phyloP scores from a whole-genome alignment of 2,329 filamentous ascomycete genomes.

The Colletotrichum falcatum region DNA sequence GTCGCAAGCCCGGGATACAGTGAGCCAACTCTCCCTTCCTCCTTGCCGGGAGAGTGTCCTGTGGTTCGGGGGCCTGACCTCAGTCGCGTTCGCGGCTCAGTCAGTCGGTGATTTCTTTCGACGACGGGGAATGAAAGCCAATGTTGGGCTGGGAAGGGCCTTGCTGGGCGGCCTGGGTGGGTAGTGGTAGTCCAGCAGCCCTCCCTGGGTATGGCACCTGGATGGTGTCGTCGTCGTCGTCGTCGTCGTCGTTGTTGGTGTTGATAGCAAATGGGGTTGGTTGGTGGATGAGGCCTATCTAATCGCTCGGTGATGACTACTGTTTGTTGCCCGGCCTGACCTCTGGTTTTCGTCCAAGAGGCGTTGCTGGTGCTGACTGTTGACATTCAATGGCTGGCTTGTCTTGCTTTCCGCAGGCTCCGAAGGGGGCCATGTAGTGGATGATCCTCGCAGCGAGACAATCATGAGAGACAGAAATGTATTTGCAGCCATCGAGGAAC shows the following conservation, averaged over 20 bases:
- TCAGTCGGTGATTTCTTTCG: conserved; percentile 23
- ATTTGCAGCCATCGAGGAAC: neutral
- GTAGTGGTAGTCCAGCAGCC: conserved; percentile 9
- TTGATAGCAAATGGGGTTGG: neutral
- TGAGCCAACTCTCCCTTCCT: too few species aligned
- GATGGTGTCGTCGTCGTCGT: neutral
- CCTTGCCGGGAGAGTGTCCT: neutral
- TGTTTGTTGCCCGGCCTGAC: neutral
- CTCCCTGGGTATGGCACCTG: conserved; percentile 3
- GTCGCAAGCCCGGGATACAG: neutral
- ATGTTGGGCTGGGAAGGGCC: conserved; percentile 14
- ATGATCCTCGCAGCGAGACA: neutral
- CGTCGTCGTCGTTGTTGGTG: neutral
- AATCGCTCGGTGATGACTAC: neutral
- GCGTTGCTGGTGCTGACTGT: conserved; percentile 17
- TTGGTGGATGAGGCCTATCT: neutral
- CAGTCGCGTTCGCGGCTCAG: conserved; percentile 14
- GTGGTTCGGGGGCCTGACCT: conserved; percentile 8
- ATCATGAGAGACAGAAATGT: neutral
- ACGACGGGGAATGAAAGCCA: conserved; percentile 26
- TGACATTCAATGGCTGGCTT: neutral
- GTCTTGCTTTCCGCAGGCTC: neutral
- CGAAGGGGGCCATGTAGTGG: neutral
- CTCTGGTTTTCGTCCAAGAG: conserved; percentile 5
- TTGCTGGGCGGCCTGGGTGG: conserved; percentile 15